These are phyloP conservation scores for Panicum hallii DNA, from an alignment of 202 grass and related monocot species.

Conservation along the genomic window DNA sequence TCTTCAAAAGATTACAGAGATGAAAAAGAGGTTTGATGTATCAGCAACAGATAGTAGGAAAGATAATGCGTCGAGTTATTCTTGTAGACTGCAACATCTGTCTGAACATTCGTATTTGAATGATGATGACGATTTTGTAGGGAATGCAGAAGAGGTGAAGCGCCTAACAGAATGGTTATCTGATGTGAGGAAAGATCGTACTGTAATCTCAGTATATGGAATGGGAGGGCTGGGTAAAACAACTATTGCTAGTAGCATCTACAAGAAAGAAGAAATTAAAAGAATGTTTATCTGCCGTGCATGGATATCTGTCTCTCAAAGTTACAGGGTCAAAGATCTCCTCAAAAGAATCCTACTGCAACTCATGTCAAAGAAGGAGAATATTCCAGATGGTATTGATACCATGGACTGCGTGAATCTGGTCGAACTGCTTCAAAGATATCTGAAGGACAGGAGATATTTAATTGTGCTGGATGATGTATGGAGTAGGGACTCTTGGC, in stretches of 20 bases:
- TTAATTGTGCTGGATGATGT: conserved; percentile 59
- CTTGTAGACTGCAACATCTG: conserved; percentile 23
- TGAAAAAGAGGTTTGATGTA: conserved; percentile 43
- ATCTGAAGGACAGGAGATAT: conserved; percentile 37
- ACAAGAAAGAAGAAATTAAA: conserved; percentile 46
- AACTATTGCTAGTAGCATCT: conserved; percentile 59
- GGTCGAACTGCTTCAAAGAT: conserved; percentile 26
- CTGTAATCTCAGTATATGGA: conserved; percentile 56
- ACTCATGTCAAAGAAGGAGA: conserved; percentile 20
- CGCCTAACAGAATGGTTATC: conserved; percentile 39
- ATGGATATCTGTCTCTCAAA: conserved; percentile 67
- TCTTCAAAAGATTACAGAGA: conserved; percentile 44
- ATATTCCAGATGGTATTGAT: conserved; percentile 27
- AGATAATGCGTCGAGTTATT: neutral
- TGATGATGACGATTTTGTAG: conserved; percentile 55
- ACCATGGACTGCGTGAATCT: conserved; percentile 32
- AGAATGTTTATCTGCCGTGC: conserved; percentile 53
- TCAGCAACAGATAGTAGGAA: neutral
- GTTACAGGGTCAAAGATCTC: conserved; percentile 44
- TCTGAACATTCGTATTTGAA: conserved; percentile 40
- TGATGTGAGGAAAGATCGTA: conserved; percentile 8
- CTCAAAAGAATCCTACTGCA: conserved; percentile 46
- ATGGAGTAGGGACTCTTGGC: conserved; percentile 42
- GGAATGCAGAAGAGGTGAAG: conserved; percentile 42
- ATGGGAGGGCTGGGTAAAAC: conserved; percentile 74